Evolutionary conservation across 2,329 filamentous ascomycete genomes (phyloP), one percentile per base, ranked within the genome.

Genomic region (Phaeoacremonium minimum): DNA sequence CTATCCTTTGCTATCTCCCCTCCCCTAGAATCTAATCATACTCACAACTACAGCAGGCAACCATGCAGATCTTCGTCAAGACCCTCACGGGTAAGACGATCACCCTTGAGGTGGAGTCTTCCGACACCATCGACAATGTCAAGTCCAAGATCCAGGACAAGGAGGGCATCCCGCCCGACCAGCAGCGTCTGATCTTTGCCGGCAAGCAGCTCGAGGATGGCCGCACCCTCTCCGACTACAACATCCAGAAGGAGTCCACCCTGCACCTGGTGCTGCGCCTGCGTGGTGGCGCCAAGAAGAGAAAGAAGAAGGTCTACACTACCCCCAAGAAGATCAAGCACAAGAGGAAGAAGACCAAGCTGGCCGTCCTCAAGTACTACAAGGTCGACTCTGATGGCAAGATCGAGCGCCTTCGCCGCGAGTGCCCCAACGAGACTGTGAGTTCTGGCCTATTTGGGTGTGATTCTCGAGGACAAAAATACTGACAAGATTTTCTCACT

Each of bases 281-380:
- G 46, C 93, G 91, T 81, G 93, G 93, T 80, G 93, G 91, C 72
- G 90, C 73, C 67, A 98, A 98, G 89, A 96, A 97, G 87, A 84
- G 94, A 74, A 98, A 98, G 88, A 95, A 95, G 89, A 98, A 98
- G 90, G 93, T 98, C 58, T 98, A 98, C 87, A 97, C 88, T 69
- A 98, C 93, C 63, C 93, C 93, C 71, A 98, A 98, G 90, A 98
- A 98, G 89, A 98, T 98, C 86, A 98, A 98, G 93, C 93, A 98
- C 85, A 98, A 98, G 90, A 86, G 89, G 80, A 98, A 97, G 89
- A 98, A 98, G 91, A 95, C 87, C 83, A 98, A 98, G 86, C 78
- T 98, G 71, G 93, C 93, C 63, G 91, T 98, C 58, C 90, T 98
- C 72, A 98, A 98, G 85, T 98, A 98, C 87, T 98, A 98, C 87